A percentile compares a stretch with the other conserved stretches of the same genome.
These are phyloP conservation scores for Hirschfeldia incana DNA, from an alignment of 345 rosid genomes.

Conservation along the genomic window DNA sequence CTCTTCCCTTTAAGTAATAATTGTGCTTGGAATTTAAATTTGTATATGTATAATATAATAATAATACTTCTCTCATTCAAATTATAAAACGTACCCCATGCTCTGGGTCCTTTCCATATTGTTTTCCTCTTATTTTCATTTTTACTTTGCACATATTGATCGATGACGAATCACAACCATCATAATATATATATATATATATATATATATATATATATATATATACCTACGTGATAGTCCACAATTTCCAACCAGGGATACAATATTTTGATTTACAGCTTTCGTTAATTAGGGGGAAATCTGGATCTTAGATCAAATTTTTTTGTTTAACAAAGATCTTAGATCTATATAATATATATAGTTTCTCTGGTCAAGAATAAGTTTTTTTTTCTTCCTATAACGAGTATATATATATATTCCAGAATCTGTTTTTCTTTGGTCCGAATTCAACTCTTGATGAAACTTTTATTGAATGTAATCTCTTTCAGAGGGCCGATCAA, in stretches of 20 bases:
- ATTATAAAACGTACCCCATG: not conserved
- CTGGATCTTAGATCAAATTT: too few species aligned
- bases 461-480: not conserved
- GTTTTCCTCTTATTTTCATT: conserved; percentile 1
- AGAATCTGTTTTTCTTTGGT: too few species aligned
- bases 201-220: too few species aligned
- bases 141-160: not conserved
- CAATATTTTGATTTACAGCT: not conserved
- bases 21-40: not conserved
- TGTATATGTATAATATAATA: not conserved
- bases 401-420: too few species aligned
- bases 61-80: not conserved
- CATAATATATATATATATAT: too few species aligned
- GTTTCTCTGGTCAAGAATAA: too few species aligned
- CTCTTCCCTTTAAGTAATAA: not conserved
- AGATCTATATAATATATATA: too few species aligned
- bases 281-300: not conserved
- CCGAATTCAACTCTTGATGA: not conserved
- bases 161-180: conserved; percentile 5
- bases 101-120: conserved; percentile 1
- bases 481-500: not conserved
- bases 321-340: too few species aligned
- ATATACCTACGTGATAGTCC: conserved; percentile 19
- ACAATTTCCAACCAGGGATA: conserved; percentile 1
- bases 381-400: too few species aligned